phyloP scores from a whole-genome alignment of 371 early-diverging fungal species.

The Lichtheimia corymbifera region DNA sequence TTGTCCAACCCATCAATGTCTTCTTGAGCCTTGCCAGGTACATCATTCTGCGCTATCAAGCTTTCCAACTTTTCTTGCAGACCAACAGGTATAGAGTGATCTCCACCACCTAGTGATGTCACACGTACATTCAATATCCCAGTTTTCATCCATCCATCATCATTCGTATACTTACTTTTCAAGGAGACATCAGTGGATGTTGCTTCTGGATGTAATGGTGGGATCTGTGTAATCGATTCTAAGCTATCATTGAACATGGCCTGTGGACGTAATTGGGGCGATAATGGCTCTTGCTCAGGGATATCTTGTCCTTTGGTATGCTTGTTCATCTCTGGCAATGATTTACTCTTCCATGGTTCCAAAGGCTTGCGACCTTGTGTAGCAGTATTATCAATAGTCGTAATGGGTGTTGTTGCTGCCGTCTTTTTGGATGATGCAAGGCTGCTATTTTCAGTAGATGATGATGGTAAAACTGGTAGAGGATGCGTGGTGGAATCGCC shows the following conservation, averaged over 20 bases:
- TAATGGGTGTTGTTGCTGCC: not conserved
- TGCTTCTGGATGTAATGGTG: conserved; percentile 7
- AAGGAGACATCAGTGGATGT: too few species aligned
- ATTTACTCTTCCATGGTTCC: not conserved
- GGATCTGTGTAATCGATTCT: conserved; percentile 5
- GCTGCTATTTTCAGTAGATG: not conserved
- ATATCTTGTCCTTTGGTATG: not conserved
- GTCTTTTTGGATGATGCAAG: too few species aligned
- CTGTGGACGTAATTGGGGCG: not conserved
- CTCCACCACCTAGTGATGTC: too few species aligned
- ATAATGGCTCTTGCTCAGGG: not conserved
- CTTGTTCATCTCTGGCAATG: not conserved
- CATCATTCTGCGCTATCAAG: conserved; percentile 14
- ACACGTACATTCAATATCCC: too few species aligned
- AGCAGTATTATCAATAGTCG: not conserved
- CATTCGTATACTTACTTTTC: too few species aligned
- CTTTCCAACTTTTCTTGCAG: conserved; percentile 19
- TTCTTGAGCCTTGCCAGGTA: conserved; percentile 4
- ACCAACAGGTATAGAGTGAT: not conserved
- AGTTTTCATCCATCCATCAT: too few species aligned
- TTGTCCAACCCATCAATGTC: too few species aligned
- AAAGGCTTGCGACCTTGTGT: not conserved
- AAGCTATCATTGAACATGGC: not conserved
- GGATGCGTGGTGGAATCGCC: not conserved
- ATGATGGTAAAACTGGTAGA: not conserved